A percentile compares a stretch with the other conserved stretches of the same genome.
phyloP scores from a whole-genome alignment of 192 early-diverging fungal genomes.

The Entrophospora sp. region DNA sequence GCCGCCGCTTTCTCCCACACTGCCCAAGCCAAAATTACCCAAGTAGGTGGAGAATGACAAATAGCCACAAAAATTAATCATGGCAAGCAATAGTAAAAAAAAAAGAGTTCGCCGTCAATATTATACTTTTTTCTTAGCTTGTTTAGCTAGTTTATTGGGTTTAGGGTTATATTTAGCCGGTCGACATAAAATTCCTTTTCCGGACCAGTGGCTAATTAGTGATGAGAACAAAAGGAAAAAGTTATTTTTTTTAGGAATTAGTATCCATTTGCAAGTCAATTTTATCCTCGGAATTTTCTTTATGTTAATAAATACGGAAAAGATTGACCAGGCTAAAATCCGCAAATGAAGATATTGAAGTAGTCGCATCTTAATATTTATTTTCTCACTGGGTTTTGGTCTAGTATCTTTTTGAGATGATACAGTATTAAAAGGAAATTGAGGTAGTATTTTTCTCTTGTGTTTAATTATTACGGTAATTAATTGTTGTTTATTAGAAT shows the following conservation, averaged over 20 bases:
- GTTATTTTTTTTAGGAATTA: slow-evolving; percentile 6
- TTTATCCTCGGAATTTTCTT: slow-evolving; percentile 1
- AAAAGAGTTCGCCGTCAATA: slow-evolving; percentile 4
- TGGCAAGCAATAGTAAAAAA: not conserved
- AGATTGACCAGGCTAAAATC: not conserved
- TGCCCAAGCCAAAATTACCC: not conserved
- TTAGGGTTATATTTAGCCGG: not conserved
- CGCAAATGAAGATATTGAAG: slow-evolving; percentile 9
- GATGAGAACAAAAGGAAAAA: not conserved
- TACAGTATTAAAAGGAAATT: not conserved
- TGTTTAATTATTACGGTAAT: slow-evolving; percentile 17
- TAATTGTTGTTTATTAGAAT: slow-evolving; percentile 9
- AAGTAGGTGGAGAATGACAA: not conserved
- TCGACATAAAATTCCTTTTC: not conserved
- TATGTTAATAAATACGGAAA: not conserved
- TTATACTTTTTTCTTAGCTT: not conserved
- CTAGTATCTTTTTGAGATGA: not conserved
- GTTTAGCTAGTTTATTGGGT: slow-evolving; percentile 2
- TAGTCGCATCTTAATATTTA: not conserved
- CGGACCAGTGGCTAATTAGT: not conserved
- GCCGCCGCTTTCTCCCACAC: not conserved
- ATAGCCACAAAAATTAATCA: not conserved
- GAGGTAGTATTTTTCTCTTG: not conserved
- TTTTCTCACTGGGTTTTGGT: not conserved
- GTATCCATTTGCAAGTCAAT: slow-evolving; percentile 6